Conservation (phyloP, 352 stramenopile genomes). For the Globisporangium sylvaticum region DNA sequence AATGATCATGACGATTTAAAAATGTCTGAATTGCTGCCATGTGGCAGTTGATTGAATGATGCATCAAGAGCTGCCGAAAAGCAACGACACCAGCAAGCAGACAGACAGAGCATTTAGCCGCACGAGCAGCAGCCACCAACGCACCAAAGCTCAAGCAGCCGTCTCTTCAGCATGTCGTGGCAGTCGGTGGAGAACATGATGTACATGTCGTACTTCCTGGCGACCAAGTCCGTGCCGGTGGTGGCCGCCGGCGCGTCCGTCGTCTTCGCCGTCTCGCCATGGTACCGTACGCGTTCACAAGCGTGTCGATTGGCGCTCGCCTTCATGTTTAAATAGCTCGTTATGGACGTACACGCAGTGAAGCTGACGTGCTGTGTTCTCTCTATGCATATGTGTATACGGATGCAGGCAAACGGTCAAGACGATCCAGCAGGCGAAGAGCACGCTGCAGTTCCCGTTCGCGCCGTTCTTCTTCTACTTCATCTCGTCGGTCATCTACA, state of each 20-base stretch:
- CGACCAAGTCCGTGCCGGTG: slow-evolving; percentile 52
- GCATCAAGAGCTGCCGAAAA: background rate
- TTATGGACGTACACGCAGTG: background rate
- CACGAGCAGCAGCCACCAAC: background rate
- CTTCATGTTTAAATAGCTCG: background rate
- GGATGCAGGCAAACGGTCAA: slow-evolving; percentile 47
- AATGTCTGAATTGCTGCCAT: background rate
- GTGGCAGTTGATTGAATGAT: slow-evolving; percentile 7
- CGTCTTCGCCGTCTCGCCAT: slow-evolving; percentile 66
- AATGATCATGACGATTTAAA: background rate
- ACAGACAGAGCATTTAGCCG: background rate
- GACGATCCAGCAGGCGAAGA: slow-evolving; percentile 58
- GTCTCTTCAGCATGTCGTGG: slow-evolving; percentile 33
- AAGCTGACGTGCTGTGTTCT: background rate
- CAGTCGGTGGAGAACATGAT: slow-evolving; percentile 56
- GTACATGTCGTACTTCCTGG: slow-evolving; percentile 74
- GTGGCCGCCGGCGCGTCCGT: slow-evolving; percentile 56
- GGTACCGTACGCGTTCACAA: slow-evolving; percentile 25
- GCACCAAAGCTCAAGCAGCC: background rate
- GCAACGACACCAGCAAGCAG: background rate
- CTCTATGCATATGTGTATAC: background rate
- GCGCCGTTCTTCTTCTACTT: slow-evolving; percentile 85
- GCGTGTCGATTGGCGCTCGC: background rate
- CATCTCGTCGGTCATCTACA: slow-evolving; percentile 79
- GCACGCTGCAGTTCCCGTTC: slow-evolving; percentile 75